Evolutionary conservation across 2,329 filamentous ascomycete species (phyloP).

Genomic region (Trichoderma oligosporum): DNA sequence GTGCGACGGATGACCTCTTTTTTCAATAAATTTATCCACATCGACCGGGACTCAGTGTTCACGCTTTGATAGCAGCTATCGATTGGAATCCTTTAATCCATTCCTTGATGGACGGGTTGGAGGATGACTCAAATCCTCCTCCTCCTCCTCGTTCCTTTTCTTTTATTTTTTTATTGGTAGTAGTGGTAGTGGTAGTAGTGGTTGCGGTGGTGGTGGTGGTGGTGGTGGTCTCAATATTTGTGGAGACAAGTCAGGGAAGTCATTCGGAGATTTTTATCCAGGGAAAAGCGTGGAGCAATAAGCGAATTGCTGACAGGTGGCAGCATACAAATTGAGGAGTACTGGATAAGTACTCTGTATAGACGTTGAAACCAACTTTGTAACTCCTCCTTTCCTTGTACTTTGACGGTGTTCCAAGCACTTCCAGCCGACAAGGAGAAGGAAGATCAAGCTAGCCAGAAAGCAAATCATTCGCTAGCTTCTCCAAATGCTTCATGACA

Average conservation of each 20-base stretch:
- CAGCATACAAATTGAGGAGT: too few species aligned
- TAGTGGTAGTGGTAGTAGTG: too few species aligned
- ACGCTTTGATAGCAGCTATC: not conserved
- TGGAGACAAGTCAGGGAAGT: too few species aligned
- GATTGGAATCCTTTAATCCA: not conserved
- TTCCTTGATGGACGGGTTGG: not conserved
- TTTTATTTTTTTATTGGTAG: not conserved
- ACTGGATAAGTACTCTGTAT: too few species aligned
- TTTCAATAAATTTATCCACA: not conserved
- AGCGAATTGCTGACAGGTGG: too few species aligned
- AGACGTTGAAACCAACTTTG: too few species aligned
- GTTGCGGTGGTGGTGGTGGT: too few species aligned
- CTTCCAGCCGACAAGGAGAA: not conserved
- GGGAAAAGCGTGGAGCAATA: too few species aligned
- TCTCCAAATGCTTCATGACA: not conserved
- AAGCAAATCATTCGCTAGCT: not conserved
- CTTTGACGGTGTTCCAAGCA: too few species aligned
- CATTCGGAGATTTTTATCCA: too few species aligned
- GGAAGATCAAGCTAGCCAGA: not conserved
- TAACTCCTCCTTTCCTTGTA: too few species aligned
- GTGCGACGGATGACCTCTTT: not conserved
- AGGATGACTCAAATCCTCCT: not conserved
- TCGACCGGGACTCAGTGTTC: not conserved
- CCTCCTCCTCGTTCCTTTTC: not conserved
- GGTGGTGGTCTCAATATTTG: too few species aligned